Evolutionary conservation across 371 early-diverging fungal species (phyloP).

Genomic region (Mortierella sp.): DNA sequence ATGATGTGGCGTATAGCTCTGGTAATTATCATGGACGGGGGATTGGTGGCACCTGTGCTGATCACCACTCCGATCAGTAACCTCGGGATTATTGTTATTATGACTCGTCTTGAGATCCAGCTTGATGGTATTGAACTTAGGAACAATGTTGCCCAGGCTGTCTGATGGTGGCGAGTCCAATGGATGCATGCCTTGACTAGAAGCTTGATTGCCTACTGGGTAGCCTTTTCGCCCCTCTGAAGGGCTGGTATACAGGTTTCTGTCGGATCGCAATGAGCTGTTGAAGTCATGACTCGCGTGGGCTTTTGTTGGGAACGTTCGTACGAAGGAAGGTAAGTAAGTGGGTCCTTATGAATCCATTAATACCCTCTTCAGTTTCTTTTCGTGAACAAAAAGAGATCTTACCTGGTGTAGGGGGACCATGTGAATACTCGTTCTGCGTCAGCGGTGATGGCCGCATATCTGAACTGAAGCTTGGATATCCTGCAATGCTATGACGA

Average conservation of each 20-base stretch:
- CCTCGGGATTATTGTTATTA: constrained; percentile 2
- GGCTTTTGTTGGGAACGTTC: not conserved
- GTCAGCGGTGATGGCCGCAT: constrained; percentile 11
- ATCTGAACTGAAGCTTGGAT: constrained; percentile 27
- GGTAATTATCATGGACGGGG: too few relatives aligned
- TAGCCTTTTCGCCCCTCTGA: constrained; percentile 12
- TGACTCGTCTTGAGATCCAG: constrained; percentile 22
- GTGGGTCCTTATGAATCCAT: too few relatives aligned
- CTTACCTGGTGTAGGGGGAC: constrained; percentile 11
- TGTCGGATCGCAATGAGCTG: not conserved
- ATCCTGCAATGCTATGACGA: constrained; percentile 44
- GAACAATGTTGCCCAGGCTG: constrained; percentile 31
- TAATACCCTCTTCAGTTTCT: too few relatives aligned
- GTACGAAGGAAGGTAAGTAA: not conserved
- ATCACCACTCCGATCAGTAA: not conserved
- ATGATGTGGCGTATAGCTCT: too few relatives aligned
- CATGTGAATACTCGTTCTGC: constrained; percentile 12
- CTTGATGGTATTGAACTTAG: constrained; percentile 43
- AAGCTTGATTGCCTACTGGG: constrained; percentile 1
- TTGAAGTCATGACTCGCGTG: constrained; percentile 4
- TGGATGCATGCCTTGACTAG: constrained; percentile 25
- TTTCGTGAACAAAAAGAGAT: too few relatives aligned
- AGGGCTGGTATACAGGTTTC: constrained; percentile 21
- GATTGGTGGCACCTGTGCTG: too few relatives aligned
- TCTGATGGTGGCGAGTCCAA: constrained; percentile 32